Evolutionary conservation across 768 basidiomycete species (phyloP).

Genomic region (Termitomyces sp.): DNA sequence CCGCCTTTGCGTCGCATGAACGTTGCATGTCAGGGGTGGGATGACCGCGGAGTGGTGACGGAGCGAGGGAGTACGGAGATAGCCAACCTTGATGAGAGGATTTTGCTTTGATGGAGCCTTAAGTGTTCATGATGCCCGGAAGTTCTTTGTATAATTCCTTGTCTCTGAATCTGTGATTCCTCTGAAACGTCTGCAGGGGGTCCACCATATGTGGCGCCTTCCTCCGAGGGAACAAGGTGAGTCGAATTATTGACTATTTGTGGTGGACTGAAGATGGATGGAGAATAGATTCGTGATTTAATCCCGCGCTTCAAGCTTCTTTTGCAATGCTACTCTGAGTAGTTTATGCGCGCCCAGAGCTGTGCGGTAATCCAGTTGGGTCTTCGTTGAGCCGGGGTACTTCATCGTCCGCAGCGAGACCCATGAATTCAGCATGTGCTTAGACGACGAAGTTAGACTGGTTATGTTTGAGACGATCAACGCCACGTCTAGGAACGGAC

Average conservation of each 20-base stretch:
- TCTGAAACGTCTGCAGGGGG: constrained; percentile 15
- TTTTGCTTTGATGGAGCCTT: neutral
- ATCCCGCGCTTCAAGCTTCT: neutral
- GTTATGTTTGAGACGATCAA: neutral
- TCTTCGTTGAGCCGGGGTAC: neutral
- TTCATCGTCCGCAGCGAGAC: neutral
- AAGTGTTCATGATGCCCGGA: constrained; percentile 4
- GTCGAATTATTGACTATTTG: neutral
- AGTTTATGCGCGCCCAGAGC: neutral
- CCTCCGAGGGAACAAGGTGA: constrained; percentile 14
- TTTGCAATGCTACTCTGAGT: neutral
- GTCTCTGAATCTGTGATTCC: constrained; percentile 12
- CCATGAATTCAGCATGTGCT: neutral
- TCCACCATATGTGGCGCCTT: constrained; percentile 9
- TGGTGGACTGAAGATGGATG: constrained; percentile 7
- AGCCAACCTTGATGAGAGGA: neutral
- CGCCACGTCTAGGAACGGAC: neutral
- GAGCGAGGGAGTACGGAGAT: too few relatives aligned
- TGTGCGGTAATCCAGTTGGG: neutral
- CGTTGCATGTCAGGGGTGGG: neutral
- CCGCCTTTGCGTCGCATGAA: neutral
- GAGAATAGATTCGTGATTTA: neutral
- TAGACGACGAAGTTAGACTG: too few relatives aligned
- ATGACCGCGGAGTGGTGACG: neutral
- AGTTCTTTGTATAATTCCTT: constrained; percentile 17